phyloP scores from a whole-genome alignment of 352 stramenopile genomes.

The Phytophthora capsici region DNA sequence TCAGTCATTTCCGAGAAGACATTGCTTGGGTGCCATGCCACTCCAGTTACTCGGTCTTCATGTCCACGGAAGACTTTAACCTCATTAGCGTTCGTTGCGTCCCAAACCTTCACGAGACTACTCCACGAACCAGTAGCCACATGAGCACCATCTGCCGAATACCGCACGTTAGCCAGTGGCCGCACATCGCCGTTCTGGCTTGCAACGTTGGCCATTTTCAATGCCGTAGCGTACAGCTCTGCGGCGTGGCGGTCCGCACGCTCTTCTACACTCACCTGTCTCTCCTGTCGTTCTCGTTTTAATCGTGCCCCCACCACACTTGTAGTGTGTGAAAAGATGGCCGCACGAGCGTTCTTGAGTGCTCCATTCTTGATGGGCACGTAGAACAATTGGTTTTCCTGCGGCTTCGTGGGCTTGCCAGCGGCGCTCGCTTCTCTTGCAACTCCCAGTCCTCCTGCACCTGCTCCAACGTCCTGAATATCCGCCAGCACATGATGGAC shows the following conservation, averaged over 20 bases:
- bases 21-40: slow-evolving; percentile 80
- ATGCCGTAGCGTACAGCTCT: slow-evolving; percentile 77
- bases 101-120: slow-evolving; percentile 95
- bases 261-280: slow-evolving; percentile 41
- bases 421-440: slow-evolving; percentile 7
- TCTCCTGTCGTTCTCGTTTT: slow-evolving; percentile 58
- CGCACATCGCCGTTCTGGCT: slow-evolving; percentile 96
- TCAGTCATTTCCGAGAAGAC: slow-evolving; percentile 70
- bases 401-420: slow-evolving; percentile 26
- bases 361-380: slow-evolving; percentile 75
- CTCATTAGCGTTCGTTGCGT: slow-evolving; percentile 70
- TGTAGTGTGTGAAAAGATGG: slow-evolving; percentile 85
- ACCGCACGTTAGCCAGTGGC: slow-evolving; percentile 83
- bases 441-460: slow-evolving; percentile 4
- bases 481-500: slow-evolving; percentile 65
- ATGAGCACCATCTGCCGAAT: slow-evolving; percentile 62
- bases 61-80: slow-evolving; percentile 86
- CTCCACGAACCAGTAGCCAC: slow-evolving; percentile 94
- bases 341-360: slow-evolving; percentile 84
- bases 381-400: slow-evolving; percentile 86
- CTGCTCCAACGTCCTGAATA: slow-evolving; percentile 37
- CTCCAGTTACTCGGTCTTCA: slow-evolving; percentile 86
- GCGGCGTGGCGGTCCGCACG: slow-evolving; percentile 68
- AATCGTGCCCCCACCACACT: slow-evolving; percentile 63
- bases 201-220: slow-evolving; percentile 87